Conservation (phyloP, 345 rosid genomes). For the Heritiera fomes region DNA sequence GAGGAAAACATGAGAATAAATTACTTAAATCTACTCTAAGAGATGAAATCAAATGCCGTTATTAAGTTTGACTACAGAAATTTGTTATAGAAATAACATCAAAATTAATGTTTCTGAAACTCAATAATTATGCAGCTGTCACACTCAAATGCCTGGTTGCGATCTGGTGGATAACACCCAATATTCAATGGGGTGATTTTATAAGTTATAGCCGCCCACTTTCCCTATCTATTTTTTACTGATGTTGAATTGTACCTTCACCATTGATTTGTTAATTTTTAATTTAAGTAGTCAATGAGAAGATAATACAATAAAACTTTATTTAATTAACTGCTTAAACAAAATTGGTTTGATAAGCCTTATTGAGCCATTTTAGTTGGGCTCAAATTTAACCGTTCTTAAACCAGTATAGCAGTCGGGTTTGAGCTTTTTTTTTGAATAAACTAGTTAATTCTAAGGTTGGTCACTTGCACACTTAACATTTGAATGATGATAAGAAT, state of each 20-base stretch:
- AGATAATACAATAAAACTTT: not conserved
- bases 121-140: not conserved
- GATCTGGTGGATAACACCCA: not conserved
- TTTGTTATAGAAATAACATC: not conserved
- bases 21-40: not conserved
- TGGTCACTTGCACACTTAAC: not conserved
- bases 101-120: not conserved
- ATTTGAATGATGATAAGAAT: not conserved
- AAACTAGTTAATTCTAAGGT: not conserved
- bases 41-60: not conserved
- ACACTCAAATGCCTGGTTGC: not conserved
- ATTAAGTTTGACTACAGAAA: not conserved
- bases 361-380: not conserved
- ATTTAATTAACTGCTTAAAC: not conserved
- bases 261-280: not conserved
- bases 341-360: not conserved
- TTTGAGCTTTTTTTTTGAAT: not conserved
- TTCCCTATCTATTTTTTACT: not conserved
- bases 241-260: not conserved
- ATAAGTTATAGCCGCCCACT: not conserved
- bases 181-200: slow-evolving; percentile 18
- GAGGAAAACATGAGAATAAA: not conserved
- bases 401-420: not conserved
- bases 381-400: not conserved
- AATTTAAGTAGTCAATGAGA: not conserved